Evolutionary conservation across 805 yeast species (phyloP), one percentile per base, ranked within the genome.

Genomic region (Ogataea thermomethanolica): DNA sequence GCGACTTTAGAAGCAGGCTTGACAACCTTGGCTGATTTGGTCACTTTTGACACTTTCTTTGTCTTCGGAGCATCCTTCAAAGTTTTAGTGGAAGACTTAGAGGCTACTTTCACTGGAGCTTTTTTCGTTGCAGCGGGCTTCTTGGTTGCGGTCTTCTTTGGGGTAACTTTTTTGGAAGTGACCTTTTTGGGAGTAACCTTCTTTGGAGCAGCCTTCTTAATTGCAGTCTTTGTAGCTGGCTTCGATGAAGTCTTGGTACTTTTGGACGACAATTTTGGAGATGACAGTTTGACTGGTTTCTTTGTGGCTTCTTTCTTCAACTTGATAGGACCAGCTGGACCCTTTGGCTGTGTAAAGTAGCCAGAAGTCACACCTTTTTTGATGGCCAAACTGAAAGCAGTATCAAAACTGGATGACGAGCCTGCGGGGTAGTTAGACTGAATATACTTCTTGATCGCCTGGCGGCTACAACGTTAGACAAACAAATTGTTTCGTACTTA

Each of bases 301-400:
- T 49, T 52, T 8, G 45, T 62, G 11, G 47, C 36, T 22, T 37
- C 49, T 54, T 76, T 77, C 58, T 67, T 71, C 46, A 83, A 62
- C 65, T 86, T 85, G 49, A 86, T 77, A 33, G 95, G 86, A 35
- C 95, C 95, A 9, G 95, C 80, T 13, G 95, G 82, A 34, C 95
- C 95, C 68, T 87, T 86, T 60, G 95, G 95, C 67, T 85, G 95
- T 33, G 73, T 61, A 50, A 87, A 84, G 37, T 76, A 83, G 34
- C 84, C 91, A n/a, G 78, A 61, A 46, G 74, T 78, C 45, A 88
- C 91, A 50, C 95, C 95, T 61, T 78, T 81, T 69, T 82, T 81
- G 56, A 87, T 70, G 20, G 95, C 93, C 35, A 73, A 51, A 59
- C 87, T 87, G 72, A 88, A 84, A 56, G 79, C 76, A 35, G 80